Evolutionary conservation across 192 early-diverging fungal species (phyloP), one percentile per base, ranked within the genome.

Genomic region (Coemansia pectinata): DNA sequence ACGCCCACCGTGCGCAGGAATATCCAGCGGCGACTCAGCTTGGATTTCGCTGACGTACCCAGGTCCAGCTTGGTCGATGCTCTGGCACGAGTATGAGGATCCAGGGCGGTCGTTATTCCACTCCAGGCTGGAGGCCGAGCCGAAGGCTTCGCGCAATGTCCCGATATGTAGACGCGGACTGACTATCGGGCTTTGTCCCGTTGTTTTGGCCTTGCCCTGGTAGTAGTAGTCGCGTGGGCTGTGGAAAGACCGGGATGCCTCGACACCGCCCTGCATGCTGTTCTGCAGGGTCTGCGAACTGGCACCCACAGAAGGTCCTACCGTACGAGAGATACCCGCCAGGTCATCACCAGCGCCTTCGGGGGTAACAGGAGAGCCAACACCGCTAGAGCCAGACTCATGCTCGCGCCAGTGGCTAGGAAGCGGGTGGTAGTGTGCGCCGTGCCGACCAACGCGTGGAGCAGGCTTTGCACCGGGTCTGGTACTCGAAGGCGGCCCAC

Each of bases 351-450:
- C 63, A 23, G 50, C 69, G 57, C 71, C 70, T 9, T 84, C 81
- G 8, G 81, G 81, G 41, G 81, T 78, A 31, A 84, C 69, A 11
- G 81, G 81, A 5, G 81, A 84, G 4, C 70, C 76, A 42, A 75
- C 23, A 40, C 76, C 74, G 73, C 81, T 78, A 23, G 81, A 77
- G 33, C 72, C 70, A 11, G 76, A 74, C 53, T 76, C 81, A n/a
- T 68, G 67, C 41, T 73, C 81, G 58, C 81, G 81, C 81, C 81
- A 84, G 48, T 84, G 75, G 57, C 76, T 84, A 52, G 81, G 81
- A 50, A 83, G 73, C 39, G 81, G 70, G 36, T 83, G 76, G 67
- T 83, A 83, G 29, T 71, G 72, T 31, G 62, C 71, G 1, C 67
- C 76, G 14, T 71, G 72, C 21, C 80, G 75, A 9, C 76, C 74